These are phyloP conservation scores for Suillus ampliporus DNA, from an alignment of 768 basidiomycete genomes.

Conservation along the genomic window DNA sequence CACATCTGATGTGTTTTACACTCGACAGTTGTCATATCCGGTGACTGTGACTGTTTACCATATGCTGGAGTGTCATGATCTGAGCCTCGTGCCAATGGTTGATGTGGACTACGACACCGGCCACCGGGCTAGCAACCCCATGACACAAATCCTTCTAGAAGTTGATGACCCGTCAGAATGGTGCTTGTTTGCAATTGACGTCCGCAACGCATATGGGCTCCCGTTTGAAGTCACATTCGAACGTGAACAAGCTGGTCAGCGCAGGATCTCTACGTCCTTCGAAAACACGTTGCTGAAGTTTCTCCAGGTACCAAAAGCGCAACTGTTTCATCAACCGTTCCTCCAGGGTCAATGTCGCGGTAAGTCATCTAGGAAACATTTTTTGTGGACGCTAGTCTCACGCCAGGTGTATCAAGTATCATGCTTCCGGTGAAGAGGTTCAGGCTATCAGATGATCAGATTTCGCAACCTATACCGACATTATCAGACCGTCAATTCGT, in stretches of 20 bases:
- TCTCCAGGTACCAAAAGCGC: constrained; percentile 46
- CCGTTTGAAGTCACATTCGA: constrained; percentile 90
- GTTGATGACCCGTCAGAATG: constrained; percentile 63
- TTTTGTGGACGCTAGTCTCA: constrained; percentile 5
- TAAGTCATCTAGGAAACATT: constrained; percentile 36
- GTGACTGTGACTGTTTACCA: constrained; percentile 94
- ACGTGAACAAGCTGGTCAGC: constrained; percentile 64
- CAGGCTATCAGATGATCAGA: constrained; percentile 57
- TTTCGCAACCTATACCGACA: constrained; percentile 78
- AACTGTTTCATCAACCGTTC: constrained; percentile 63
- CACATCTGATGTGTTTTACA: constrained; percentile 68
- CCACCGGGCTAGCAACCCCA: constrained; percentile 24
- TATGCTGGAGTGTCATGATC: constrained; percentile 85
- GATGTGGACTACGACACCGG: constrained; percentile 23
- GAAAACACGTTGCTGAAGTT: constrained; percentile 8
- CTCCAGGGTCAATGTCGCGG: constrained; percentile 89
- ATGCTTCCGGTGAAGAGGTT: constrained; percentile 77
- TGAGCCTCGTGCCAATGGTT: constrained; percentile 77
- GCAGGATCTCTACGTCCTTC: background rate
- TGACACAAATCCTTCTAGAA: constrained; percentile 37
- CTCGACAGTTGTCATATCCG: constrained; percentile 87
- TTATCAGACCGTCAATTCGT: constrained; percentile 92
- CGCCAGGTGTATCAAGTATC: constrained; percentile 47
- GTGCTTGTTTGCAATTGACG: constrained; percentile 89
- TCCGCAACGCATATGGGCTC: constrained; percentile 89